phyloP scores from a whole-genome alignment of 495 filamentous ascomycete genomes.

The Aspergillus egyptiacus region DNA sequence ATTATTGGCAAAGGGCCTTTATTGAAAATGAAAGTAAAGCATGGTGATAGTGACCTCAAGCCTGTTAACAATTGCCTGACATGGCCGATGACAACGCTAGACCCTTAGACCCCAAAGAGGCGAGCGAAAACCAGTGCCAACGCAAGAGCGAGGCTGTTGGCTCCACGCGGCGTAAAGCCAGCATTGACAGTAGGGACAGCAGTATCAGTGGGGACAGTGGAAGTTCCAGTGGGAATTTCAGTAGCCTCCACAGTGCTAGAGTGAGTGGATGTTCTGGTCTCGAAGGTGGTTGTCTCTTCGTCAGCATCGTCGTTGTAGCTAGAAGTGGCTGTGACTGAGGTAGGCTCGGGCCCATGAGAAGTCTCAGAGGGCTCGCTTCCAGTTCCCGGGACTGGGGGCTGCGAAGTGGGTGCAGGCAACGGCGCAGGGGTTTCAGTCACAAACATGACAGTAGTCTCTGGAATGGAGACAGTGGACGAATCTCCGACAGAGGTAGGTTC shows the following conservation, averaged over 20 bases:
- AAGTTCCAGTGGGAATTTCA: neutral
- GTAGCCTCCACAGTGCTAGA: neutral
- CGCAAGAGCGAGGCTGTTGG: constrained; percentile 1
- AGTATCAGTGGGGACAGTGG: neutral
- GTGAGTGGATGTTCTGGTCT: neutral
- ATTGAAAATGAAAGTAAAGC: neutral
- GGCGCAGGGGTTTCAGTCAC: constrained; percentile 9
- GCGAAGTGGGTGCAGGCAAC: neutral
- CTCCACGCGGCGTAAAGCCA: neutral
- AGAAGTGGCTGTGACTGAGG: neutral
- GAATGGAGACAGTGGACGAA: constrained; percentile 5
- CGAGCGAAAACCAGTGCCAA: neutral
- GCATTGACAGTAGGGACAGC: constrained; percentile 3
- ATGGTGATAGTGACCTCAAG: neutral
- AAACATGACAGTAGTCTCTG: constrained; percentile 3
- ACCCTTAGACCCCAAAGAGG: constrained; percentile 1
- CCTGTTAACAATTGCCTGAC: neutral
- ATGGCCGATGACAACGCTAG: neutral
- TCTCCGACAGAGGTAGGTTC: neutral
- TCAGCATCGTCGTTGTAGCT: neutral
- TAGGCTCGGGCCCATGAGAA: too few relatives aligned
- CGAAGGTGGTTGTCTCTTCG: constrained; percentile 2
- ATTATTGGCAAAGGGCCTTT: neutral
- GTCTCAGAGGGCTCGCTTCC: neutral
- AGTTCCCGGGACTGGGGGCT: constrained; percentile 3